phyloP scores from a whole-genome alignment of 1,284 basidiomycete species.

The Laetiporus sulphureus region DNA sequence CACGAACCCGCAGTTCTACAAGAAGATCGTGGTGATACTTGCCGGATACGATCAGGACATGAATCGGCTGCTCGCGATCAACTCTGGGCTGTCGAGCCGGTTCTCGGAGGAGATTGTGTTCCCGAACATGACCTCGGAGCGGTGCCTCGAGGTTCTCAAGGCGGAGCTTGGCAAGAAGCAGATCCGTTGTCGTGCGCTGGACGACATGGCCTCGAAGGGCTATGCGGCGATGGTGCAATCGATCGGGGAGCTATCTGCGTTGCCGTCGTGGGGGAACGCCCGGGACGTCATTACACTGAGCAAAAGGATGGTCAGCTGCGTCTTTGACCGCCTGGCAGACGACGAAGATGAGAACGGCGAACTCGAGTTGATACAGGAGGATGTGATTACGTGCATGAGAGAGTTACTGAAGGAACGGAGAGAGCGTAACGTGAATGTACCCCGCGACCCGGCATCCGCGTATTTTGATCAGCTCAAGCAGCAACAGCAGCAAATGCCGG shows the following conservation, averaged over 20 bases:
- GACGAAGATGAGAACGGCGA: slow-evolving; percentile 1
- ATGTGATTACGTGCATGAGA: slow-evolving; percentile 27
- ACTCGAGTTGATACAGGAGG: slow-evolving; percentile 16
- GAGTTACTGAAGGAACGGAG: slow-evolving; percentile 18
- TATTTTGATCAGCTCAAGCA: neutral
- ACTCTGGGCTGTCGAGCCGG: slow-evolving; percentile 58
- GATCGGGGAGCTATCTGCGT: slow-evolving; percentile 33
- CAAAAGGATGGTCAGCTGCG: slow-evolving; percentile 36
- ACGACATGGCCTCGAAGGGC: slow-evolving; percentile 23
- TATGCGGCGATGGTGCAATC: slow-evolving; percentile 31
- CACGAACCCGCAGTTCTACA: slow-evolving; percentile 47
- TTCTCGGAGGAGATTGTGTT: slow-evolving; percentile 57
- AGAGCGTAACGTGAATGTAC: slow-evolving; percentile 17
- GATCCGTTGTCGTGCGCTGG: slow-evolving; percentile 32
- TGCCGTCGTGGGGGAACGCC: slow-evolving; percentile 58
- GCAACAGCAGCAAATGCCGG: neutral
- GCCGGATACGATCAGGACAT: slow-evolving; percentile 66
- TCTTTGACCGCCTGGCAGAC: slow-evolving; percentile 15
- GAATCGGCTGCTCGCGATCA: slow-evolving; percentile 49
- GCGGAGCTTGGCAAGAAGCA: slow-evolving; percentile 38
- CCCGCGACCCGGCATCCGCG: slow-evolving; percentile 3
- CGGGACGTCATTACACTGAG: slow-evolving; percentile 40
- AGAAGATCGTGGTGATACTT: slow-evolving; percentile 57
- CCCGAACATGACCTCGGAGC: slow-evolving; percentile 39
- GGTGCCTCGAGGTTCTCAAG: slow-evolving; percentile 44